Evolutionary conservation across 495 filamentous ascomycete genomes (phyloP).

Genomic region (Podospora fimiseda): DNA sequence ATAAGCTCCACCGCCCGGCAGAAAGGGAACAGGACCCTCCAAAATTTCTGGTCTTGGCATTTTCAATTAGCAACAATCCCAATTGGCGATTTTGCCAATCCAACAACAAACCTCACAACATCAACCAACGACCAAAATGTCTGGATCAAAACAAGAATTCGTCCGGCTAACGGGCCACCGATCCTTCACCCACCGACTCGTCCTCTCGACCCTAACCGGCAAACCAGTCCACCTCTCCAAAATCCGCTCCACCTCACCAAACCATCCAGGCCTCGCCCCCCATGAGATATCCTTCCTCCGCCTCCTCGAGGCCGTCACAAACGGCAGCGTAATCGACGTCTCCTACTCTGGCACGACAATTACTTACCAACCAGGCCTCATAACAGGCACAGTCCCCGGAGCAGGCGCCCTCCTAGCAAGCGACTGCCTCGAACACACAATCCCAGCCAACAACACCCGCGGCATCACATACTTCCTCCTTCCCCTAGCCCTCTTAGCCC

Average conservation of each 20-base stretch:
- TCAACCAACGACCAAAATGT: slow-evolving; percentile 26
- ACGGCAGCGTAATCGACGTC: slow-evolving; percentile 90
- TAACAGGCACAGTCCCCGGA: slow-evolving; percentile 70
- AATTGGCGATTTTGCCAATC: neutral
- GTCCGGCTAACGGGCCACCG: slow-evolving; percentile 72
- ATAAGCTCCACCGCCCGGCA: slow-evolving; percentile 30
- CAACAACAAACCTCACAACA: slow-evolving; percentile 1
- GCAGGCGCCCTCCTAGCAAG: slow-evolving; percentile 52
- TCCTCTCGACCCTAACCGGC: slow-evolving; percentile 87
- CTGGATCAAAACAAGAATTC: slow-evolving; percentile 41
- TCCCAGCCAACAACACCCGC: slow-evolving; percentile 66
- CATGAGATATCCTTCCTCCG: slow-evolving; percentile 95
- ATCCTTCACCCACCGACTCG: slow-evolving; percentile 73
- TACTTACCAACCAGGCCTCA: slow-evolving; percentile 84
- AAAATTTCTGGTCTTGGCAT: slow-evolving; percentile 24
- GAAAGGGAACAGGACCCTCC: slow-evolving; percentile 20
- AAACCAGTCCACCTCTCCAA: slow-evolving; percentile 83
- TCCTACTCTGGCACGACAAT: slow-evolving; percentile 90
- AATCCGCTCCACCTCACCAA: slow-evolving; percentile 79
- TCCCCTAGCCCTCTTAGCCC: slow-evolving; percentile 81
- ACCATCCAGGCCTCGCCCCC: slow-evolving; percentile 77
- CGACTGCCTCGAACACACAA: slow-evolving; percentile 69
- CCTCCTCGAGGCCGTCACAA: slow-evolving; percentile 88
- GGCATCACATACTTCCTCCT: slow-evolving; percentile 91
- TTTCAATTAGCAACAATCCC: neutral